phyloP scores from a whole-genome alignment of 331 rosid species.

The Erythrophleum ivorense region DNA sequence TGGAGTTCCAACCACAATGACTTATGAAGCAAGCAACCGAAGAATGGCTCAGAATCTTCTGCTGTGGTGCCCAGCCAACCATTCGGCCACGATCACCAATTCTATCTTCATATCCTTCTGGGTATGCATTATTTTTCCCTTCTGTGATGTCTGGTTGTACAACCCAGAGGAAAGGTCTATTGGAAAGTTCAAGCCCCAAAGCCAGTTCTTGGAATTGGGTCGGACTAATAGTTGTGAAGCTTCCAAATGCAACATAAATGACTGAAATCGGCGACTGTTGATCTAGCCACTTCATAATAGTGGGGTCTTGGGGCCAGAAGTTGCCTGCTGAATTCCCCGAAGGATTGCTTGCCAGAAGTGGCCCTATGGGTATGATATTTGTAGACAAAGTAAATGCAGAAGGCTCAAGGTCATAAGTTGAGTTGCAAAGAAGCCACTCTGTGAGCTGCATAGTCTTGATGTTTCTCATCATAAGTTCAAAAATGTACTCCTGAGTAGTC shows the following conservation, averaged over 20 bases:
- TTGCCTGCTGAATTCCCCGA: conserved; percentile 34
- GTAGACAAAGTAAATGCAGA: conserved; percentile 54
- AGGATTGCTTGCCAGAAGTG: conserved; percentile 53
- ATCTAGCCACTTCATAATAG: conserved; percentile 67
- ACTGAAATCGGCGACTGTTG: conserved; percentile 61
- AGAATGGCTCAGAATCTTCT: conserved; percentile 59
- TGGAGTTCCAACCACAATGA: conserved; percentile 87
- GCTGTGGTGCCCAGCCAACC: conserved; percentile 70
- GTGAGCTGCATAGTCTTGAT: conserved; percentile 34
- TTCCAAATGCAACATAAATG: conserved; percentile 80
- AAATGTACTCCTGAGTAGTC: conserved; percentile 51
- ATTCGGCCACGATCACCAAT: conserved; percentile 33
- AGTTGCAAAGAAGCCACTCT: conserved; percentile 67
- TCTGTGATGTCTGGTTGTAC: conserved; percentile 54
- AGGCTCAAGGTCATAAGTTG: conserved; percentile 57
- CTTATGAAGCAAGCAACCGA: conserved; percentile 74
- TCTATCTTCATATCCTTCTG: conserved; percentile 57
- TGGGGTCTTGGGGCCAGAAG: conserved; percentile 58
- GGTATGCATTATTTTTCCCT: conserved; percentile 39
- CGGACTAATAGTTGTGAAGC: conserved; percentile 55
- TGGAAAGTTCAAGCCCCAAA: conserved; percentile 59
- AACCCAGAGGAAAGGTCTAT: conserved; percentile 79
- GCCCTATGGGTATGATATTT: conserved; percentile 64
- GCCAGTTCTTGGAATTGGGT: conserved; percentile 69
- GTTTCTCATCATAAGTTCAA: conserved; percentile 60